Evolutionary conservation across 2,329 filamentous ascomycete genomes (phyloP), one percentile per base, ranked within the genome.

Genomic region (Cladobotryum protrusum): DNA sequence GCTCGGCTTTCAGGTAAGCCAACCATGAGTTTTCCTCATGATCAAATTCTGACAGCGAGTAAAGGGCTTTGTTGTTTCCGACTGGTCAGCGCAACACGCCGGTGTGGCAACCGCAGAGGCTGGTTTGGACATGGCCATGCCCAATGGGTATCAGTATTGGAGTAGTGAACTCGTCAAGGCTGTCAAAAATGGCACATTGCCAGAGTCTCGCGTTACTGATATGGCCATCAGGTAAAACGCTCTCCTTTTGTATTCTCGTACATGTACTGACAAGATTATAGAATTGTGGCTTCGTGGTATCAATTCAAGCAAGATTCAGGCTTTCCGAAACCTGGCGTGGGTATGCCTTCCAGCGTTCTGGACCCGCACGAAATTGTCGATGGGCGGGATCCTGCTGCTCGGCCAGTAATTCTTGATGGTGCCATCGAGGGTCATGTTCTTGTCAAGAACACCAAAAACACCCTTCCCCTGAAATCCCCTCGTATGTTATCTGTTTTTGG

Each of bases 111-210:
- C 76, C 4, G 75, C 83, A 1, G 67, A 83, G 49, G 81, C 83
- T 3, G 87, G 86, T 24, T 63, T 90, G 24, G 86, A 89, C 60
- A 82, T 88, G 77, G 78, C 76, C 11, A 89, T 89, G 86, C 84
- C 83, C 0, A 66, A 54, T 8, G 66, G 60, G 1, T 59, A 59
- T 3, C 44, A 52, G 0, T 69, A 67, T 47, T 80, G 75, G 75
- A 67, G 70, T 12, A 54, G 62, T 4, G 85, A 87, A 17, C 72
- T 87, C 0, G 69, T 73, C 1, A 64, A 73, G 4, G 78, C 83
- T 0, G 77, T 88, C 13, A 69, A 70, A 11, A 83, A 86, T 54
- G 82, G 82, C 1, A 76, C 76, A 0, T 65, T 87, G 0, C 66
- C 79, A 0, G 69, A 77, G 49, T 65, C 68, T 1, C 73, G 83